Evolutionary conservation across 352 stramenopile species (phyloP).

Genomic region (Phytophthora crassamura): DNA sequence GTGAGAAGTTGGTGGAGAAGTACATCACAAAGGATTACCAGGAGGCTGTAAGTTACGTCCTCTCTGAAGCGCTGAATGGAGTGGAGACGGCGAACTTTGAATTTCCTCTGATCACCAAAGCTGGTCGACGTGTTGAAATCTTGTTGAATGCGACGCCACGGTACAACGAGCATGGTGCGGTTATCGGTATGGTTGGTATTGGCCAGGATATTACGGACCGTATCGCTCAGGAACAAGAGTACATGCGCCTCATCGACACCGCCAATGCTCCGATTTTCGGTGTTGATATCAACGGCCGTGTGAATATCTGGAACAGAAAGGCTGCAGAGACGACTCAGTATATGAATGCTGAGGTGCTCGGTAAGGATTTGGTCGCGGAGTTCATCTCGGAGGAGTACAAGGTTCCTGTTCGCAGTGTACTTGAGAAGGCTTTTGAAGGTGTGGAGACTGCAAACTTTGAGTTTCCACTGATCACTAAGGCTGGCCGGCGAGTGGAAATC

Average conservation of each 20-base stretch:
- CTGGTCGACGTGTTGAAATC: conserved; percentile 13
- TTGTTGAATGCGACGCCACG: conserved; percentile 16
- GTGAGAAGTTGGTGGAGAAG: conserved; percentile 65
- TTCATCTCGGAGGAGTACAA: conserved; percentile 41
- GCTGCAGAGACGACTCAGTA: conserved; percentile 70
- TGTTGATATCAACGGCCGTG: conserved; percentile 15
- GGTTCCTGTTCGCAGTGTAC: conserved; percentile 36
- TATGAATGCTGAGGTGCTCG: conserved; percentile 49
- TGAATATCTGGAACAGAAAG: conserved; percentile 79
- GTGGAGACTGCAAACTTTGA: conserved; percentile 18
- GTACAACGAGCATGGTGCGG: conserved; percentile 12
- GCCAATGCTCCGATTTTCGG: conserved; percentile 74
- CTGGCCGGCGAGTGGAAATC: conserved; percentile 42
- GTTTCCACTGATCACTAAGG: conserved; percentile 33
- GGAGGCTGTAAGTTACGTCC: conserved; percentile 32
- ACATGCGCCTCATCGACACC: conserved; percentile 38
- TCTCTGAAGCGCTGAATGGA: conserved; percentile 18
- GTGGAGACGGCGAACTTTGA: conserved; percentile 24
- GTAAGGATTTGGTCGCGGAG: conserved; percentile 45
- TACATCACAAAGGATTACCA: conserved; percentile 68
- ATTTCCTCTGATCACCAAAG: conserved; percentile 19
- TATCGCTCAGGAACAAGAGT: conserved; percentile 21
- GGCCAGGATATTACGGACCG: conserved; percentile 20
- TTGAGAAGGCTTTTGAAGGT: conserved; percentile 15
- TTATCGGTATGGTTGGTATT: conserved; percentile 20